Evolutionary conservation across 2,329 filamentous ascomycete species (phyloP).

Genomic region (Nectriaceae sp.): DNA sequence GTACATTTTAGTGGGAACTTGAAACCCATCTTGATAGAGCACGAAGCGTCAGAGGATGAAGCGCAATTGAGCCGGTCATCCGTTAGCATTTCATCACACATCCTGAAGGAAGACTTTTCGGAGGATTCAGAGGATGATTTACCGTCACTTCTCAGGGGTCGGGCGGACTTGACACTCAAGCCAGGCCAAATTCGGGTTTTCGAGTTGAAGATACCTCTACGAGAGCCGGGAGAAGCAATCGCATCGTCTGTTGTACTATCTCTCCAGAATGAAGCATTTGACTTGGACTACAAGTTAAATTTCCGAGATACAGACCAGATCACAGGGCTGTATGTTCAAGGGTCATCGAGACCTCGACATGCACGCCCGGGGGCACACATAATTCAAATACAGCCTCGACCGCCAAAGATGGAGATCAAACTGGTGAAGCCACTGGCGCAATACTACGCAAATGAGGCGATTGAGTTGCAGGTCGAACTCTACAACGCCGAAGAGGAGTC

Average conservation of each 20-base stretch:
- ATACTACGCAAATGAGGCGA: constrained; percentile 82
- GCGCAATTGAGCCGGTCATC: constrained; percentile 2
- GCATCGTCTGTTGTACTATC: constrained; percentile 64
- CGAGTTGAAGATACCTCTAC: constrained; percentile 70
- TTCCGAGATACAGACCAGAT: constrained; percentile 45
- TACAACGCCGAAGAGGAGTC: constrained; percentile 83
- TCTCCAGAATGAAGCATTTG: constrained; percentile 66
- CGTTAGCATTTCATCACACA: constrained; percentile 28
- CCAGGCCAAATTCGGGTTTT: constrained; percentile 71
- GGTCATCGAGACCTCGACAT: constrained; percentile 46
- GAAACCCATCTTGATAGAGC: constrained; percentile 54
- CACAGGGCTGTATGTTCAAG: constrained; percentile 53
- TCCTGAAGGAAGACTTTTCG: constrained; percentile 33
- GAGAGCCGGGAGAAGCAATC: constrained; percentile 78
- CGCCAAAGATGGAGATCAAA: constrained; percentile 83
- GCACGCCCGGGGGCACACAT: constrained; percentile 52
- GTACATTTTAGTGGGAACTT: constrained; percentile 60
- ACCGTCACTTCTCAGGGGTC: constrained; percentile 50
- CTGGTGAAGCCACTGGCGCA: constrained; percentile 64
- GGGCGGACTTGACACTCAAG: constrained; percentile 63
- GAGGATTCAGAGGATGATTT: constrained; percentile 29
- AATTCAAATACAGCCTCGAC: constrained; percentile 80
- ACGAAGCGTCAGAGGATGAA: constrained; percentile 31
- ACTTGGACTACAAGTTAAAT: constrained; percentile 65
- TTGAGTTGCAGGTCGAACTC: constrained; percentile 69